phyloP scores from a whole-genome alignment of 306 rosid species.

The Coriaria nepalensis region DNA sequence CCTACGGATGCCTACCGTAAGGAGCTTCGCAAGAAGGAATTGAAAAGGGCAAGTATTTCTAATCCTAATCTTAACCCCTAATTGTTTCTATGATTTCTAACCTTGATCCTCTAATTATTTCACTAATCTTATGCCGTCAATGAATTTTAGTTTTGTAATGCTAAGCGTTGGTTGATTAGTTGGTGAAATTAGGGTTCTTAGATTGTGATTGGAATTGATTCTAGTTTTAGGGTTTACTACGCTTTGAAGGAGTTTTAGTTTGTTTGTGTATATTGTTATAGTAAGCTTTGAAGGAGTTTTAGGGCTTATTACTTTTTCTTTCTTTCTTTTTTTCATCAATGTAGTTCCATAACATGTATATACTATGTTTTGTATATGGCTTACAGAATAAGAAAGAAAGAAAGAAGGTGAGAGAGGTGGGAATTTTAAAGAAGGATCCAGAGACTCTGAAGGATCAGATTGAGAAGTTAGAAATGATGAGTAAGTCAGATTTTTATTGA shows the following conservation, averaged over 20 bases:
- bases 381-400: slow-evolving; percentile 89
- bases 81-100: neutral
- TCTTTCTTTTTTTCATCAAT: slow-evolving; percentile 6
- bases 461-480: slow-evolving; percentile 88
- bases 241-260: too few species aligned
- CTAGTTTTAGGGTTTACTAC: too few species aligned
- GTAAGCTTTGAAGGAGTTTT: neutral
- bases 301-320: too few species aligned
- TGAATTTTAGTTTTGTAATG: too few species aligned
- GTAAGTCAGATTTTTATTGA: slow-evolving; percentile 33
- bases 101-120: neutral
- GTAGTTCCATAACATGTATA: neutral
- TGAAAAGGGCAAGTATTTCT: slow-evolving; percentile 55
- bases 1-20: slow-evolving; percentile 91
- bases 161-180: too few species aligned
- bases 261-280: too few species aligned
- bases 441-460: slow-evolving; percentile 74
- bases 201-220: too few species aligned
- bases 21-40: slow-evolving; percentile 93
- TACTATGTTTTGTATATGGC: slow-evolving; percentile 10
- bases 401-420: slow-evolving; percentile 98
- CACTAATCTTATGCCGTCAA: neutral
- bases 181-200: too few species aligned
- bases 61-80: neutral
- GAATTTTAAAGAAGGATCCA: slow-evolving; percentile 96